Conservation (phyloP, 805 yeast genomes). For the Kazachstania kunashirensis region DNA sequence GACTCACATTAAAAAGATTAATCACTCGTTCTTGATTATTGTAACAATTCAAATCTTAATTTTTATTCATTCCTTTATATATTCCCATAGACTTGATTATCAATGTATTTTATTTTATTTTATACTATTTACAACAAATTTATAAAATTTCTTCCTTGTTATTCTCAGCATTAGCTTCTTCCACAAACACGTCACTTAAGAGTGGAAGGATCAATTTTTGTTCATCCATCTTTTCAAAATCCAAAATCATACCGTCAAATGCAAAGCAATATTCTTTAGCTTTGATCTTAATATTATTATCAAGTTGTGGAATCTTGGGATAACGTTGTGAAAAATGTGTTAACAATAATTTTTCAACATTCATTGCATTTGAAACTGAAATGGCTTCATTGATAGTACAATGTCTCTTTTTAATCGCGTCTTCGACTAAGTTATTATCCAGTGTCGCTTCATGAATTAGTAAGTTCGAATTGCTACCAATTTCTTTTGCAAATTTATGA, state of each 20-base stretch:
- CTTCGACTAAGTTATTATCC: conserved; percentile 65
- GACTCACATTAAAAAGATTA: conserved; percentile 23
- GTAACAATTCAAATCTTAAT: not conserved
- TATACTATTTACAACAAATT: not conserved
- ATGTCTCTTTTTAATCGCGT: conserved; percentile 75
- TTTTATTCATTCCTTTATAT: not conserved
- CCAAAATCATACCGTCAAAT: conserved; percentile 55
- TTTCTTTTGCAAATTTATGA: conserved; percentile 42
- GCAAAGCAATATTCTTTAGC: conserved; percentile 41
- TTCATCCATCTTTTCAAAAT: conserved; percentile 36
- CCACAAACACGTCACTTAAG: conserved; percentile 26
- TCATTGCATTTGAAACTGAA: conserved; percentile 58
- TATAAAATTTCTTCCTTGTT: not conserved
- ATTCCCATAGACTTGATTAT: conserved; percentile 1
- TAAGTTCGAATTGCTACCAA: conserved; percentile 61
- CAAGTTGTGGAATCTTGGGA: conserved; percentile 42
- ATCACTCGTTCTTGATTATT: conserved; percentile 11
- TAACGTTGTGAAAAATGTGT: conserved; percentile 94
- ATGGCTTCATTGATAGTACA: conserved; percentile 86
- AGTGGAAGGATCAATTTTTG: conserved; percentile 24
- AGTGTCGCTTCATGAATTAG: conserved; percentile 90
- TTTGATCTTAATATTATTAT: conserved; percentile 20
- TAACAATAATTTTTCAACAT: conserved; percentile 56
- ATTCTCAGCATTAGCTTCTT: conserved; percentile 18
- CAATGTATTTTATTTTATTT: no score